Evolutionary conservation across 2,329 filamentous ascomycete genomes (phyloP).

Genomic region (Penicillium aurantiogriseum): DNA sequence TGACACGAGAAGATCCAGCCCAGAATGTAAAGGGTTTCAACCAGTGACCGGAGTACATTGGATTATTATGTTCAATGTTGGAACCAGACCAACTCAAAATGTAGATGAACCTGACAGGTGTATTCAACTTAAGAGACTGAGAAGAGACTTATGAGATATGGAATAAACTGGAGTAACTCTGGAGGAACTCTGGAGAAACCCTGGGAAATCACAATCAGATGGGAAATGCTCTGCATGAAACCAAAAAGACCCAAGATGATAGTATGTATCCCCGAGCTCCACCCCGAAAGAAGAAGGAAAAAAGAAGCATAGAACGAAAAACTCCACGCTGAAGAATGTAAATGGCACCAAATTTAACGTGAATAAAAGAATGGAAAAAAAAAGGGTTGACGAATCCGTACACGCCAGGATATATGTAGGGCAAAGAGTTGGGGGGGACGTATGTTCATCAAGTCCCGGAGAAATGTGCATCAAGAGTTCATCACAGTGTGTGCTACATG

Average conservation of each 20-base stretch:
- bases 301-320: constrained; percentile 17
- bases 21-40: background rate
- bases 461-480: constrained; percentile 16
- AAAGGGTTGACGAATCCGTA: constrained; percentile 9
- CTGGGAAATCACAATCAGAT: constrained; percentile 11
- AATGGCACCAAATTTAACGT: constrained; percentile 1
- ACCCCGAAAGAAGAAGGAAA: background rate
- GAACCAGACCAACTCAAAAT: background rate
- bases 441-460: constrained; percentile 9
- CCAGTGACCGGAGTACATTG: background rate
- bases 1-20: background rate
- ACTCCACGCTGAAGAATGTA: constrained; percentile 23
- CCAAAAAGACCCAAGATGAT: constrained; percentile 3
- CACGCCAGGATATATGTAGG: constrained; percentile 21
- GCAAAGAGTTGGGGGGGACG: constrained; percentile 11
- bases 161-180: constrained; percentile 1
- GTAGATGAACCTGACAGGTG: background rate
- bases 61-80: background rate
- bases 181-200: background rate
- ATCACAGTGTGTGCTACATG: constrained; percentile 23
- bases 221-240: constrained; percentile 7
- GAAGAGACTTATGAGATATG: background rate
- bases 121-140: background rate
- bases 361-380: background rate
- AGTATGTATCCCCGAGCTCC: background rate